Base-by-base conservation (phyloP, 345 rosid genomes). In the Carallia pectinifolia region DNA sequence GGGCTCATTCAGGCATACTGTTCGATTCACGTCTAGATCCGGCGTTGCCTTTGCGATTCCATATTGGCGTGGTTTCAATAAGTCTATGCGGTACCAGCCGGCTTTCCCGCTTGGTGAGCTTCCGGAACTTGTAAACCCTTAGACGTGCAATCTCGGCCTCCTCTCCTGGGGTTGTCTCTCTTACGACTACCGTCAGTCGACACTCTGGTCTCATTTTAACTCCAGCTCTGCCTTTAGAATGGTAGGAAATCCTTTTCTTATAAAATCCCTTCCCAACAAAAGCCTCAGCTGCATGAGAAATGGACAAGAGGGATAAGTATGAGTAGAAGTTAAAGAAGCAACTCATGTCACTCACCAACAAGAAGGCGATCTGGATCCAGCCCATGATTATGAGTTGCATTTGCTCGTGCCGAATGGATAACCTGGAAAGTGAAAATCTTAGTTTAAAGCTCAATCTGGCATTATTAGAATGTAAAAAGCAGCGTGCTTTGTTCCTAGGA, bases 331-430 rank as follows among this genome's bases (percentile, higher is more conserved):
- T 5, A 52, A 74, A 62, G 65, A 64, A 44, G 50, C 39, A 52
- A 69, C 16, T 52, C 66, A 62, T 29, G 58, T 73, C 58, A 61
- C 87, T 76, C 77, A 92, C 99, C 96, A 74, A 95, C 87, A 56
- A 92, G 89, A 62, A 92, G 97, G 73, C 89, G 87, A 17, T 88
- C 92, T 6, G 91, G 82, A 81, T 95, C 89, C 73, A 95, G 70
- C 62, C 94, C 97, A 79, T 95, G 97, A 79, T 95, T 95, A 71
- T 95, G 98, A 39, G 86, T 71, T 58, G 99, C 99, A 80, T 95
- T 90, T 62, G 96, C 98, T 74, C 90, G 81, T 37, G 97, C 98
- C 13, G 97, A 91, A 81, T 89, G 99, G 67, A 95, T 85, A 79
- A 95, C 97, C 97, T 91, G 73, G 67, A 70, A 29, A 61, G 0